Evolutionary conservation across 306 rosid species (phyloP), one percentile per base, ranked within the genome.

Genomic region (Coriaria nepalensis): DNA sequence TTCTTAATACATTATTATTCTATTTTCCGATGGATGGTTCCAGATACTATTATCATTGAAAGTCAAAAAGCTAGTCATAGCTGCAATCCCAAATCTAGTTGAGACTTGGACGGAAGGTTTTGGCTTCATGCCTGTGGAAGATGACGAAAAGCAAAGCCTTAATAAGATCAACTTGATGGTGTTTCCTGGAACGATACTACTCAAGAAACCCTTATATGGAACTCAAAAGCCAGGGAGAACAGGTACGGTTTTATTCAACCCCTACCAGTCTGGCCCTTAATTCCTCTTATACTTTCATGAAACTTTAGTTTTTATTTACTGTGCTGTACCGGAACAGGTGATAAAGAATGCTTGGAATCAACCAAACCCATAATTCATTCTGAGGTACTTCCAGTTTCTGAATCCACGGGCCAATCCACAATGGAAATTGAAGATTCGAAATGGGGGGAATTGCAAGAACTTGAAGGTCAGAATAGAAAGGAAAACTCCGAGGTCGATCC

Each of bases 101-200:
- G 78, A 68, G 55, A 90, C 95, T 42, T 90, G 98, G 98, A 90
- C 87, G 0, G 75, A 75, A 61, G 98, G 98, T 49, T 90, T 90
- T 71, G 94, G 98, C 56, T 90, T 90, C 56, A 41, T 36, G 55
- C 92, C 73, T 47, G 57, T 82, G 43, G 79, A 59, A 63, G 87
- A 77, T 37, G 34, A 39, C 49, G 94, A 85, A 66, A 90, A 73
- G 76, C 65, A 39, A 43, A 67, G 68, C 37, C 63, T 90, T 63
- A 76, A 72, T 33, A 79, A 66, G 62, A 53, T 73, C 70, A 90
- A 75, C 72, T 67, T 90, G 76, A 85, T 85, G 95, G 95, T 90
- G 53, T 82, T 92, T 68, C 98, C 95, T 13, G 98, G 98, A 58
- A 90, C 94, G 5, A 35, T 85, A 34, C 71, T 85, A 51, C 98